A percentile compares a stretch with the other conserved stretches of the same genome.
phyloP scores from a whole-genome alignment of 2,329 filamentous ascomycete species.

The Aureobasidium lini region DNA sequence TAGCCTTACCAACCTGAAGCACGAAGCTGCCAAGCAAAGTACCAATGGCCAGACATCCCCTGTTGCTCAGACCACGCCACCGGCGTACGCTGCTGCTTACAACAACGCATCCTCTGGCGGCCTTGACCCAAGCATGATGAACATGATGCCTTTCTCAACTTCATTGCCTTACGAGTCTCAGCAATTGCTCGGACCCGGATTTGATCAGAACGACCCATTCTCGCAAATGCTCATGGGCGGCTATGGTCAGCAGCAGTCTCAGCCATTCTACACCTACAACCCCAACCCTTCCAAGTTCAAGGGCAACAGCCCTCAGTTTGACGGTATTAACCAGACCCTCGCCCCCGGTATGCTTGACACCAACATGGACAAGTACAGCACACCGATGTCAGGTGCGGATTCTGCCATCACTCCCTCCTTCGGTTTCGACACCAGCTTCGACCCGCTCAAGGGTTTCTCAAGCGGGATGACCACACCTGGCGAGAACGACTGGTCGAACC shows the following conservation, averaged over 20 bases:
- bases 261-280: constrained; percentile 39
- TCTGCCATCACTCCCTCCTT: constrained; percentile 20
- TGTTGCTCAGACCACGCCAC: constrained; percentile 12
- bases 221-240: constrained; percentile 41
- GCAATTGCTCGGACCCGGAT: constrained; percentile 41
- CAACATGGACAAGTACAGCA: constrained; percentile 16
- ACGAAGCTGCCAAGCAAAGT: constrained; percentile 14
- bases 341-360: constrained; percentile 32
- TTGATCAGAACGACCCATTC: constrained; percentile 39
- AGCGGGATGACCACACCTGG: constrained; percentile 21
- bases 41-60: constrained; percentile 10
- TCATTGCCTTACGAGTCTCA: constrained; percentile 47
- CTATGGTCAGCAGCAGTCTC: constrained; percentile 31
- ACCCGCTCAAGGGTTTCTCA: constrained; percentile 20
- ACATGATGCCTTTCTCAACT: constrained; percentile 40
- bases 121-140: constrained; percentile 27
- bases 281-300: constrained; percentile 30
- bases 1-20: constrained; percentile 19
- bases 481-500: constrained; percentile 22
- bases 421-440: constrained; percentile 17
- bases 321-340: constrained; percentile 34
- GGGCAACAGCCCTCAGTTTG: constrained; percentile 21
- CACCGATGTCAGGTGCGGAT: constrained; percentile 22
- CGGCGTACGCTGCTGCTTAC: neutral
- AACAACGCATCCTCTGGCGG: constrained; percentile 17